Evolutionary conservation across 2,329 filamentous ascomycete species (phyloP).

Genomic region (Xylariaceae sp.): DNA sequence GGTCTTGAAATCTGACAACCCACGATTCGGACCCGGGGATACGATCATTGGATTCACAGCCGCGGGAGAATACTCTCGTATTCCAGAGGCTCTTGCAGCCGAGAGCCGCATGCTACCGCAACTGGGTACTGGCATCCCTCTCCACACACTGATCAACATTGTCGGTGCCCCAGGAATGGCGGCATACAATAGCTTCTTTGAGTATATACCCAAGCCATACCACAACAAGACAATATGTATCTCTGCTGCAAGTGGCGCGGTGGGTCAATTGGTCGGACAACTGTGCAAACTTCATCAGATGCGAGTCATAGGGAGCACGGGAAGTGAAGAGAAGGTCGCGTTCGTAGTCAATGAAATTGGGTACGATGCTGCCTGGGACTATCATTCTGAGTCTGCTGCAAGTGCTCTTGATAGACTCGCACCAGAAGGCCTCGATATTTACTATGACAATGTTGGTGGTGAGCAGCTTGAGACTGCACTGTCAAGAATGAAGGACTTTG

Average conservation of each 20-base stretch:
- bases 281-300: conserved; percentile 78
- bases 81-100: background rate
- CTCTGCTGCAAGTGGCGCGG: conserved; percentile 74
- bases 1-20: conserved; percentile 67
- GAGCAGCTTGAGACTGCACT: conserved; percentile 43
- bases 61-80: conserved; percentile 3
- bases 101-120: background rate
- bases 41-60: conserved; percentile 1
- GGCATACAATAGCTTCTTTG: conserved; percentile 58
- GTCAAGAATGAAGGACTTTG: conserved; percentile 10
- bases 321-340: conserved; percentile 74
- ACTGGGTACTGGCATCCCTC: background rate
- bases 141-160: background rate
- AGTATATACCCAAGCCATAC: conserved; percentile 65
- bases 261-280: conserved; percentile 81
- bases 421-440: conserved; percentile 73
- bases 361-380: conserved; percentile 71
- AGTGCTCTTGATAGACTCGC: conserved; percentile 69
- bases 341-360: conserved; percentile 55
- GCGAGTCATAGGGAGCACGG: conserved; percentile 76
- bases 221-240: conserved; percentile 80
- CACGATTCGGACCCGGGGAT: conserved; percentile 9
- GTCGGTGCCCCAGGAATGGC: conserved; percentile 44
- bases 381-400: conserved; percentile 73
- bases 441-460: conserved; percentile 54